phyloP scores from a whole-genome alignment of 805 yeast species.

The Danielia oregonensis region DNA sequence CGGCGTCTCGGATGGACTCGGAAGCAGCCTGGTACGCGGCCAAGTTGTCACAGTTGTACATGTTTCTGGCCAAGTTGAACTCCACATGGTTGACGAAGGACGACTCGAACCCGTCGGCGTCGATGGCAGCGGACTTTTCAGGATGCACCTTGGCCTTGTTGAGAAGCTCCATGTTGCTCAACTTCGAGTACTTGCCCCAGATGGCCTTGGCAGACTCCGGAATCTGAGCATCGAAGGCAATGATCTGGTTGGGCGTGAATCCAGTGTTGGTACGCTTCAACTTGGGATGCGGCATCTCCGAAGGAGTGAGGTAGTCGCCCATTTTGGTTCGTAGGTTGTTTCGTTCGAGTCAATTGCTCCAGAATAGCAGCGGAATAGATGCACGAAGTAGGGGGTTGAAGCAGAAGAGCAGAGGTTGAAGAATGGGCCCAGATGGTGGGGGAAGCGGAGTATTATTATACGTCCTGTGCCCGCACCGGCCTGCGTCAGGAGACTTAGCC shows the following conservation, averaged over 20 bases:
- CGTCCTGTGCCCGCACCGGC: too few species aligned
- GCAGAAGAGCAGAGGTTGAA: too few species aligned
- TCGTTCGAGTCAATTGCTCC: too few species aligned
- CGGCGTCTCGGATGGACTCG: slow-evolving; percentile 69
- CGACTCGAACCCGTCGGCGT: slow-evolving; percentile 57
- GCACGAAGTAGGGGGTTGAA: too few species aligned
- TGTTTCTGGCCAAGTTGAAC: slow-evolving; percentile 83
- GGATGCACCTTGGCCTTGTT: slow-evolving; percentile 33
- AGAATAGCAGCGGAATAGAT: not conserved
- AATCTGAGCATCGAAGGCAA: slow-evolving; percentile 74
- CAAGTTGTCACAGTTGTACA: slow-evolving; percentile 86
- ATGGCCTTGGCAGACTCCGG: slow-evolving; percentile 72
- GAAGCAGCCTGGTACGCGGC: slow-evolving; percentile 94
- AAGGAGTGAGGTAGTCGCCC: slow-evolving; percentile 38
- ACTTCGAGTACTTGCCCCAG: slow-evolving; percentile 70
- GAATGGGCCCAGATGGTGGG: not conserved
- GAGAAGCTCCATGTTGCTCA: slow-evolving; percentile 18
- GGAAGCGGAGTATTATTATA: not conserved
- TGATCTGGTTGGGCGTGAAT: slow-evolving; percentile 84
- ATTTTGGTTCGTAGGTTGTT: slow-evolving; percentile 12
- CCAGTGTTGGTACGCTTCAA: slow-evolving; percentile 83
- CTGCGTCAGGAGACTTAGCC: too few species aligned
- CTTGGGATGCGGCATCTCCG: slow-evolving; percentile 36
- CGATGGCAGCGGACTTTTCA: slow-evolving; percentile 14
- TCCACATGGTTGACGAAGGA: slow-evolving; percentile 83